Evolutionary conservation across 148 eudicot genomes (phyloP).

Genomic region (Amaranthus palmeri): DNA sequence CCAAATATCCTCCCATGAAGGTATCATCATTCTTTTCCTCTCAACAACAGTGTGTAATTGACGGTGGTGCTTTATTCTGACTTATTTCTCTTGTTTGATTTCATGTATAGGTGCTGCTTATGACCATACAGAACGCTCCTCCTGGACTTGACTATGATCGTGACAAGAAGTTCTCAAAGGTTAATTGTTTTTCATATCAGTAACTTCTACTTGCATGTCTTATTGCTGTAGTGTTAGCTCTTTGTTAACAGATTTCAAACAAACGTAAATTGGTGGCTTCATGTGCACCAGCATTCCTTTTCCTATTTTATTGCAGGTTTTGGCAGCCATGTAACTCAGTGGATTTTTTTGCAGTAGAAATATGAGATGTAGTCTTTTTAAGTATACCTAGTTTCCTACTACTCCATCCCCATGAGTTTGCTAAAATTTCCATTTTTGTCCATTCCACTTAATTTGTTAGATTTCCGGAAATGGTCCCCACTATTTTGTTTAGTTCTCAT

Average conservation of each 20-base stretch:
- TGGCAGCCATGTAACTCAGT: not conserved
- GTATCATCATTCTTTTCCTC: constrained; percentile 25
- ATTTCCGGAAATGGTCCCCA: no score
- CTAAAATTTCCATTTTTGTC: no score
- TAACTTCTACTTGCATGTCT: not conserved
- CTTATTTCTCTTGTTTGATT: not conserved
- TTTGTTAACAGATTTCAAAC: not conserved
- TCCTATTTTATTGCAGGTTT: not conserved
- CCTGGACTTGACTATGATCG: constrained; percentile 99
- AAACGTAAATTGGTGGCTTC: not conserved
- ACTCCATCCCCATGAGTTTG: no score
- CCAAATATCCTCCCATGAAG: constrained; percentile 99
- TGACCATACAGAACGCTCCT: constrained; percentile 98
- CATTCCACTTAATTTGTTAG: no score
- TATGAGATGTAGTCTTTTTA: not conserved
- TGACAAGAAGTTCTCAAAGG: constrained; percentile 96
- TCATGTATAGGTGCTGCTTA: constrained; percentile 63
- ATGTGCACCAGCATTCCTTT: not conserved
- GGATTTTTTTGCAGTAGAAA: not conserved
- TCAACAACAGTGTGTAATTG: not conserved
- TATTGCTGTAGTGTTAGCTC: not conserved
- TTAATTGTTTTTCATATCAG: constrained; percentile 20
- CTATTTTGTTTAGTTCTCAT: no score
- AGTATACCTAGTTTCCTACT: not conserved
- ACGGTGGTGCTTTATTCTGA: constrained; percentile 4